Evolutionary conservation across 352 stramenopile genomes (phyloP), one percentile per base, ranked within the genome.

Genomic region (Phytophthora meadii): DNA sequence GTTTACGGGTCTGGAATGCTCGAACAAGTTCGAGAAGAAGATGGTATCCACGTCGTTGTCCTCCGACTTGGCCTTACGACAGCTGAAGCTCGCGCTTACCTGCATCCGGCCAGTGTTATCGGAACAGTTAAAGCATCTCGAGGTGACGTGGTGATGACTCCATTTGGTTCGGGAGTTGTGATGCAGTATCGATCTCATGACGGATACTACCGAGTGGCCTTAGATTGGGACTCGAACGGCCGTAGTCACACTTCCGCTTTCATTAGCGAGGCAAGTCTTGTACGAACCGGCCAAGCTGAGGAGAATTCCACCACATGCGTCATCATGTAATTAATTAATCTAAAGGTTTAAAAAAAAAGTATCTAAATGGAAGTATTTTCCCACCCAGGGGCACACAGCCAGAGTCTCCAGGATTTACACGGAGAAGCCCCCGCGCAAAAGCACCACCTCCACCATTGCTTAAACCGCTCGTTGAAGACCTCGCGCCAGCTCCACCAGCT

Each of bases 121-220:
- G 70, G 82, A n/a, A 34, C 67, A n/a, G 78, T 95, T 39, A 84
- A 83, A 30, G 87, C 87, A 4, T 84, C 79, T 15, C n/a, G n/a
- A n/a, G n/a, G n/a, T n/a, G n/a, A n/a, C n/a, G n/a, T n/a, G n/a
- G n/a, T n/a, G n/a, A n/a, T n/a, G n/a, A n/a, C 79, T n/a, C 85
- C 87, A 12, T 95, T 82, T 57, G 87, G 85, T 41, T 83, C 73
- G 15, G 87, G 87, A 22, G 73, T 92, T 17, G 84, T 95, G 51
- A 74, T 93, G 40, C 68, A 72, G 39, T 92, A 89, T 70, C 84
- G 85, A 4, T 65, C 65, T 0, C 39, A 73, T 14, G 83, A 94
- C 58, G 72, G 70, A 22, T 86, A 88, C 57, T 95, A 92, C 53
- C 78, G 77, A 42, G 76, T 95, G 32, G 84, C 83, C 3, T 67